Evolutionary conservation across 495 filamentous ascomycete genomes (phyloP), one percentile per base, ranked within the genome.

Genomic region (Cairneyella variabilis): DNA sequence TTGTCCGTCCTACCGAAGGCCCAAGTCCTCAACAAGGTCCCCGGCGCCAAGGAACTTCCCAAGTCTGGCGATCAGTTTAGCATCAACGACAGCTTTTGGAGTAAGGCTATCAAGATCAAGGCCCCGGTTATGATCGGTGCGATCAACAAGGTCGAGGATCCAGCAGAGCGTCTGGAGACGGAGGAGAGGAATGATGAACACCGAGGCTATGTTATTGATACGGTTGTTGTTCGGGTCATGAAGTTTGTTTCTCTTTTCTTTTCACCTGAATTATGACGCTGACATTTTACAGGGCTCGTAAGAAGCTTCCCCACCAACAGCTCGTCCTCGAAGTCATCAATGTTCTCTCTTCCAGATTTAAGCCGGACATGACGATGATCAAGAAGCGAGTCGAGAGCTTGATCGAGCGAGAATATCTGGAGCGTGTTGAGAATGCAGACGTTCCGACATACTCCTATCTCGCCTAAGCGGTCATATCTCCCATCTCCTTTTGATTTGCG

Each of bases 321-420:
- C 82, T 99, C 27, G 80, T 93, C 41, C 82, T 77, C 21, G 95
- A 97, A 69, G 89, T 93, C 10, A 84, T 99, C 51, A 73, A 77
- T 40, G 89, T 95, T 64, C 75, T 97, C 2, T 74, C 80, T 1
- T 64, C 73, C 21, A 85, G 91, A 47, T 99, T 99, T 72, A 84
- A 85, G 53, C 95, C 93, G 0, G 92, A 97, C 54, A 76, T 97
- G 27, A 76, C 77, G 34, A 88, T 97, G 77, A 85, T 97, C 70
- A 99, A 99, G 74, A 84, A 82, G 64, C 82, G 88, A n/a, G 89
- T 99, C 52, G 93, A 99, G 66, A 88, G 86, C 60, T 69, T 99
- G 57, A 93, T 99, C 47, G 84, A 87, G 56, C 79, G 91, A 40
- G 93, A 99, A 64, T 99, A 97, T 62, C 70, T 99, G n/a, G 92